Evolutionary conservation across 2,329 filamentous ascomycete genomes (phyloP).

Genomic region (Epicoccum sorghinum): DNA sequence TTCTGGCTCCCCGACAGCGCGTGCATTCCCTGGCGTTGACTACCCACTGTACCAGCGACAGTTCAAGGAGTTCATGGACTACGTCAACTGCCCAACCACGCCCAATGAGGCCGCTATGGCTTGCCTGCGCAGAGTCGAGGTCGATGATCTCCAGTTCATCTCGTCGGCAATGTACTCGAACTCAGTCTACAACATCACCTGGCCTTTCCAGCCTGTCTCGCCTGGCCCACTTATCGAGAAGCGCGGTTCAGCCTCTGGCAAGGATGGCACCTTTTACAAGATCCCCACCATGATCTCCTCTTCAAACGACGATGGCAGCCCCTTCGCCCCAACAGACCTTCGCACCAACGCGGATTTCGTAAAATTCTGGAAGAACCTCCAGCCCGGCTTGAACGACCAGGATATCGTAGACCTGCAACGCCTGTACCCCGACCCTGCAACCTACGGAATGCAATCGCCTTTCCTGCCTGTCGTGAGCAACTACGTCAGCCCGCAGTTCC

Average conservation of each 20-base stretch:
- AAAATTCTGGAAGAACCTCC: constrained; percentile 36
- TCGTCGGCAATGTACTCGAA: constrained; percentile 50
- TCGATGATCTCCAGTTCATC: constrained; percentile 47
- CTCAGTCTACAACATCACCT: constrained; percentile 51
- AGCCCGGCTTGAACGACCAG: constrained; percentile 33
- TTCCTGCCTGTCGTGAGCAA: constrained; percentile 40
- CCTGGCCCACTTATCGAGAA: constrained; percentile 56
- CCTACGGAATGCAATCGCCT: constrained; percentile 16
- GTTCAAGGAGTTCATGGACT: constrained; percentile 39
- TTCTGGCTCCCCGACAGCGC: constrained; percentile 44
- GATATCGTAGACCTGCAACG: constrained; percentile 40
- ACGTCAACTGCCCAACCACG: constrained; percentile 33
- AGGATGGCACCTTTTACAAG: constrained; percentile 44
- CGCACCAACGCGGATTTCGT: constrained; percentile 46
- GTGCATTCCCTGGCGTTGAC: constrained; percentile 42
- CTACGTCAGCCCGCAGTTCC: constrained; percentile 52
- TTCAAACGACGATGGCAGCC: constrained; percentile 45
- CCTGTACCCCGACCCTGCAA: constrained; percentile 36
- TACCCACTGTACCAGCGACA: constrained; percentile 40
- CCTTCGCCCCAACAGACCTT: constrained; percentile 42
- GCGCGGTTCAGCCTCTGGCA: constrained; percentile 49
- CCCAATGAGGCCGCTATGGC: constrained; percentile 39
- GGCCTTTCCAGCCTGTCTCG: constrained; percentile 58
- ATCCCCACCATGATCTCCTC: constrained; percentile 44
- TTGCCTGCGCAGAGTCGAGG: constrained; percentile 50